phyloP scores from a whole-genome alignment of 305 asterid species.

The Fraxinus velutina region DNA sequence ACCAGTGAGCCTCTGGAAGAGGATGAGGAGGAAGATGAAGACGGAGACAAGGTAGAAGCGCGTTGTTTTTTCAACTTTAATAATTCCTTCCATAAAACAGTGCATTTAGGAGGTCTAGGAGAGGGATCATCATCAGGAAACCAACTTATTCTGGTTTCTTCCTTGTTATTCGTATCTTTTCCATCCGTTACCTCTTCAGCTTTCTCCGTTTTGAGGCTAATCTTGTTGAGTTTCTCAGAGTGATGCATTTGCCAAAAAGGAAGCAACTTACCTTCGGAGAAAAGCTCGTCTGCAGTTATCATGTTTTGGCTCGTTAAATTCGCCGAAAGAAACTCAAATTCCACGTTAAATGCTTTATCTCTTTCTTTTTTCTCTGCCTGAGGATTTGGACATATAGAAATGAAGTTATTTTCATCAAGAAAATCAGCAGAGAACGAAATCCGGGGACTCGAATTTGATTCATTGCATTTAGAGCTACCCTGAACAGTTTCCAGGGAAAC shows the following conservation, averaged over 20 bases:
- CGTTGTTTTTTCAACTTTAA: slow-evolving; percentile 60
- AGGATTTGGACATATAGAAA: slow-evolving; percentile 55
- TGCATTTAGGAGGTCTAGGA: slow-evolving; percentile 86
- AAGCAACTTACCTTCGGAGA: slow-evolving; percentile 69
- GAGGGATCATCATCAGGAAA: slow-evolving; percentile 92
- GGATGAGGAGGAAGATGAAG: slow-evolving; percentile 47
- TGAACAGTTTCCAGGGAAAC: slow-evolving; percentile 41
- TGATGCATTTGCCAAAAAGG: slow-evolving; percentile 62
- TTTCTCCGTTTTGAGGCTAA: slow-evolving; percentile 40
- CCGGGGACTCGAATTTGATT: slow-evolving; percentile 51
- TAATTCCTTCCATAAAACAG: slow-evolving; percentile 85
- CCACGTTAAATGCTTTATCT: slow-evolving; percentile 27
- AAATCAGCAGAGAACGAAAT: slow-evolving; percentile 87
- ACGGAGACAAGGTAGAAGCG: slow-evolving; percentile 53
- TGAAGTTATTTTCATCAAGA: slow-evolving; percentile 64
- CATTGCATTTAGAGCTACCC: slow-evolving; percentile 20
- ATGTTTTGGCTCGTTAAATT: slow-evolving; percentile 34
- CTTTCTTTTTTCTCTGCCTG: slow-evolving; percentile 28
- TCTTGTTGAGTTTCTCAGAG: slow-evolving; percentile 47
- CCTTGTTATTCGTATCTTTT: slow-evolving; percentile 24
- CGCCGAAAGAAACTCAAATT: slow-evolving; percentile 72
- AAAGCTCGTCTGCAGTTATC: slow-evolving; percentile 72
- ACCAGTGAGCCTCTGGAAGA: slow-evolving; percentile 33
- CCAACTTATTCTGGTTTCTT: slow-evolving; percentile 57
- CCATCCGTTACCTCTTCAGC: slow-evolving; percentile 13